phyloP scores from a whole-genome alignment of 75 land plant genomes.

The Gnetum montanum region DNA sequence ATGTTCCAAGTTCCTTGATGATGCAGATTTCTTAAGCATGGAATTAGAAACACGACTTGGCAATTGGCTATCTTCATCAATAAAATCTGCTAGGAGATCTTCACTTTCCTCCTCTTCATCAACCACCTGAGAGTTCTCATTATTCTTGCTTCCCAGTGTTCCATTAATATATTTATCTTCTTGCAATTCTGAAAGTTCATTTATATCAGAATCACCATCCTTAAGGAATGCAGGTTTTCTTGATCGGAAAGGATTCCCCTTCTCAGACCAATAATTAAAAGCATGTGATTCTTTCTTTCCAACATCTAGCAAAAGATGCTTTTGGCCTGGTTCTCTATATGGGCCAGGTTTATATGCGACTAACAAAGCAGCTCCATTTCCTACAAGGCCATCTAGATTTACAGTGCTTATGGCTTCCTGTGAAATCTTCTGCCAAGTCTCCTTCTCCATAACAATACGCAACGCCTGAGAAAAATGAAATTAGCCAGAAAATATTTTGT shows the following conservation, averaged over 20 bases:
- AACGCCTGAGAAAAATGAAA: conserved; percentile 41
- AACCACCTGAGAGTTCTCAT: conserved; percentile 13
- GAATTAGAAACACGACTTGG: conserved; percentile 67
- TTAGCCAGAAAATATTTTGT: neutral
- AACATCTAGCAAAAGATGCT: conserved; percentile 3
- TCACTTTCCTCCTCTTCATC: conserved; percentile 85
- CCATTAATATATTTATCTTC: conserved; percentile 23
- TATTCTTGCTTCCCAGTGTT: conserved; percentile 7
- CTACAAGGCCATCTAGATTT: conserved; percentile 77
- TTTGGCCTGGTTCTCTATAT: conserved; percentile 8
- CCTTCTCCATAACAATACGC: conserved; percentile 85
- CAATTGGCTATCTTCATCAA: conserved; percentile 97
- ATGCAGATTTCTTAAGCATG: conserved; percentile 6
- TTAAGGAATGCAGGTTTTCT: conserved; percentile 3
- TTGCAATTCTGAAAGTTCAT: conserved; percentile 7
- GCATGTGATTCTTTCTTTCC: conserved; percentile 15
- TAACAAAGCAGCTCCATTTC: conserved; percentile 85
- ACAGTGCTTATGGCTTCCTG: conserved; percentile 59
- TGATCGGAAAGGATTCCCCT: conserved; percentile 69
- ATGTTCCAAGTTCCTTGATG: conserved; percentile 26
- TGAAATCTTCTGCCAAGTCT: conserved; percentile 70
- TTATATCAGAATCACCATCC: conserved; percentile 2
- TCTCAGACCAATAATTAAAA: conserved; percentile 64
- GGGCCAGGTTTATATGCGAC: conserved; percentile 9
- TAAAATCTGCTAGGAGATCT: conserved; percentile 94